Conservation (phyloP, 2,329 filamentous ascomycete species). For the Arthrinium phaeospermum region DNA sequence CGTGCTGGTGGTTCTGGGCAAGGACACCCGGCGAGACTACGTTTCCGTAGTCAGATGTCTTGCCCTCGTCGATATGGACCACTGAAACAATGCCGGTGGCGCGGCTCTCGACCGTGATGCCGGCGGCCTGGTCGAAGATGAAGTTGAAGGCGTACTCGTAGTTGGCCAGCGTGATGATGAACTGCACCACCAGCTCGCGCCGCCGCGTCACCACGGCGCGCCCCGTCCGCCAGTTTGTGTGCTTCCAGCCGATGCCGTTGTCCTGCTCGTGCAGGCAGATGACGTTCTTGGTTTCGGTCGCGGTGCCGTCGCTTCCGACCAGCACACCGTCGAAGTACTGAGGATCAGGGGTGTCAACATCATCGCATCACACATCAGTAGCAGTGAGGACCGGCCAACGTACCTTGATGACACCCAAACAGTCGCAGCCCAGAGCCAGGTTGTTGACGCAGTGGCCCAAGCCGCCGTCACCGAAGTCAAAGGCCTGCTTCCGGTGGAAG, state of each 20-base stretch:
- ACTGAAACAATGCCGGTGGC: constrained; percentile 73
- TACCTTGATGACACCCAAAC: constrained; percentile 63
- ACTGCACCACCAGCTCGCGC: constrained; percentile 69
- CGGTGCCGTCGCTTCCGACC: constrained; percentile 58
- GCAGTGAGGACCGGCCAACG: not conserved
- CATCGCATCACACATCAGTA: not conserved
- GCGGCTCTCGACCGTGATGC: constrained; percentile 64
- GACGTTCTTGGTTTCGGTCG: constrained; percentile 61
- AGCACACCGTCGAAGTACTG: constrained; percentile 60
- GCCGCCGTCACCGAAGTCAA: constrained; percentile 72
- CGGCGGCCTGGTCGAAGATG: constrained; percentile 68
- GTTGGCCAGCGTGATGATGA: constrained; percentile 72
- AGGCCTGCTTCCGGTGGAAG: constrained; percentile 70
- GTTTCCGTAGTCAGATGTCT: constrained; percentile 62
- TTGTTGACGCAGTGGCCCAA: constrained; percentile 70
- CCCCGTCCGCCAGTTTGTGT: constrained; percentile 70
- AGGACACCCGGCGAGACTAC: constrained; percentile 68
- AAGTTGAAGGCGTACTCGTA: constrained; percentile 74
- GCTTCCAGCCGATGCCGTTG: constrained; percentile 72
- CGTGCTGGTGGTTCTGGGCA: constrained; percentile 71
- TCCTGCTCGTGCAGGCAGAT: constrained; percentile 75
- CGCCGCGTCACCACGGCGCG: constrained; percentile 66
- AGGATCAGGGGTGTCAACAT: not conserved
- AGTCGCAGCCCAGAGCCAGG: constrained; percentile 70
- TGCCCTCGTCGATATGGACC: constrained; percentile 63